Conservation (phyloP, 2,329 filamentous ascomycete species). For the Arthrinium phaeospermum region DNA sequence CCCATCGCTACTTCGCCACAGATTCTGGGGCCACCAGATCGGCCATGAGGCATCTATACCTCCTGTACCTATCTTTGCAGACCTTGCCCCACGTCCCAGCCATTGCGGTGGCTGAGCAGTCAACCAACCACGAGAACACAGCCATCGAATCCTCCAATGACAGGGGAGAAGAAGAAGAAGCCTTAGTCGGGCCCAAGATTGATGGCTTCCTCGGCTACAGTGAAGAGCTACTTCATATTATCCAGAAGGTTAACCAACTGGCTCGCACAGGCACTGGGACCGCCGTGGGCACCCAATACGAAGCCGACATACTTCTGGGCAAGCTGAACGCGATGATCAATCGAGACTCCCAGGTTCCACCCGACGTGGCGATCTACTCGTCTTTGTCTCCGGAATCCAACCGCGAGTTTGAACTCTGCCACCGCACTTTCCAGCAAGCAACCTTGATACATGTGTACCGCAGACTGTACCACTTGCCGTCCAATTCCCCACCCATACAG, state of each 20-base stretch:
- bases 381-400: constrained; percentile 24
- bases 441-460: constrained; percentile 30
- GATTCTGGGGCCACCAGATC: constrained; percentile 20
- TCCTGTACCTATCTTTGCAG: constrained; percentile 30
- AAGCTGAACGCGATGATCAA: constrained; percentile 29
- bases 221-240: constrained; percentile 29
- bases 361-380: constrained; percentile 25
- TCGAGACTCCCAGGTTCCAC: constrained; percentile 26
- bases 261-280: background rate
- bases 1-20: constrained; percentile 21
- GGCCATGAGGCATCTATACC: constrained; percentile 32
- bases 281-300: background rate
- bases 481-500: constrained; percentile 23
- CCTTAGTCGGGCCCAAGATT: constrained; percentile 20
- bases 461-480: constrained; percentile 28
- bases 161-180: background rate
- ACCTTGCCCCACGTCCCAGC: constrained; percentile 30
- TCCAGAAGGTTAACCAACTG: constrained; percentile 30
- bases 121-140: background rate
- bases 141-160: background rate
- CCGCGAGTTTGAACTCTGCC: constrained; percentile 30
- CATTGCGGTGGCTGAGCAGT: background rate
- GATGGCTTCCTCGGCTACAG: constrained; percentile 33
- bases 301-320: constrained; percentile 31
- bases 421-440: constrained; percentile 31